Evolutionary conservation across 164 flowering plant species (phyloP), one percentile per base, ranked within the genome.

Genomic region (Macadamia tetraphylla): DNA sequence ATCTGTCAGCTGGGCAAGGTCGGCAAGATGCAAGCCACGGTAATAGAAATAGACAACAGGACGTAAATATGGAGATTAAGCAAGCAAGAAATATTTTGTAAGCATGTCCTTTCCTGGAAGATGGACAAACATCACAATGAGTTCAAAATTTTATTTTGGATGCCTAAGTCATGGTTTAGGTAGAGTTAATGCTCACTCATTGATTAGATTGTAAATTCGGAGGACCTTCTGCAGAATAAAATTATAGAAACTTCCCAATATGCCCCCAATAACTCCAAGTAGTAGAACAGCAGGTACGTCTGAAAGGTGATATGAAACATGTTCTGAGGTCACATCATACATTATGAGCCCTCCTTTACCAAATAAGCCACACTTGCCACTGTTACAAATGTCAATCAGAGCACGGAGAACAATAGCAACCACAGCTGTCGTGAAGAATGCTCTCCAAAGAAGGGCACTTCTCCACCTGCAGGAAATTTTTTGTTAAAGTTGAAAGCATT

Each of bases 261-360:
- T 62, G 57, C 98, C 98, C 9, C 97, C 97, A 30, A 91, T 71
- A 29, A 90, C 74, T 75, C 92, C 97, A 70, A 94, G 92, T 66
- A 84, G 12, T 73, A 94, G 84, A 31, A 88, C 98, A 13, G 83
- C 72, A 61, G 96, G 96, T 56, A 91, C 82, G 72, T 94, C 98
- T 43, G 18, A 30, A 49, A 91, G 69, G 70, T 91, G 93, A 79
- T 91, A 91, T 11, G 84, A 12, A 66, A 79, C 52, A 80, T 66
- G 75, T 67, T 63, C 83, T 40, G 94, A 82, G 58, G 87, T 87
- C 71, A 82, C 93, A 75, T 91, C 85, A 77, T 74, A 94, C 97
- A 94, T 90, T 66, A 91, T 91, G 64, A 94, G 78, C 11, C 98
- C 98, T n/a, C 98, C 98, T n/a, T 73, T 90, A 40, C 97, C 97